Conservation (phyloP, 306 rosid genomes). For the Castanea crenata region DNA sequence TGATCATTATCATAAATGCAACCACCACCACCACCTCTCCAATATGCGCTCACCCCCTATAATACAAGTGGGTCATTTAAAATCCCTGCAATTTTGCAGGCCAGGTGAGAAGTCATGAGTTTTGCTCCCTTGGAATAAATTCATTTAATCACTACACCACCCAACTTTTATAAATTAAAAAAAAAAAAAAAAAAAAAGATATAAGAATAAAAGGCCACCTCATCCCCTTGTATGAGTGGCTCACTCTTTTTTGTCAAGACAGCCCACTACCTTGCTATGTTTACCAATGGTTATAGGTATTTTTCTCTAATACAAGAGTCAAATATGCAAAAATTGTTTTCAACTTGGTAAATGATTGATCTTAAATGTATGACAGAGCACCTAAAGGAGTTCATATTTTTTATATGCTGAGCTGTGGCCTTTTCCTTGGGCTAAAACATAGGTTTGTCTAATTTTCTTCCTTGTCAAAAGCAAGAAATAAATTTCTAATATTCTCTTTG, state of each 20-base stretch:
- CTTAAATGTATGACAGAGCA: conserved; percentile 5
- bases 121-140: conserved; percentile 21
- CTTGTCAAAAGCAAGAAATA: conserved; percentile 39
- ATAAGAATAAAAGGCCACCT: conserved; percentile 20
- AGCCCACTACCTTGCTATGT: background rate
- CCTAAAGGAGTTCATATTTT: background rate
- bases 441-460: conserved; percentile 21
- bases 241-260: background rate
- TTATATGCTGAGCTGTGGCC: conserved; percentile 3
- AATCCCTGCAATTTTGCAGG: background rate
- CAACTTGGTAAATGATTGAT: conserved; percentile 17
- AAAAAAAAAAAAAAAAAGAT: background rate
- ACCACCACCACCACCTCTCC: conserved; percentile 1
- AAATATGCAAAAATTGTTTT: conserved; percentile 6
- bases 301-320: conserved; percentile 16
- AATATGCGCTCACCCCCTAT: conserved; percentile 17
- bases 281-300: background rate
- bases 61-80: background rate
- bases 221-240: background rate
- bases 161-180: conserved; percentile 9
- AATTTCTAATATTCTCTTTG: conserved; percentile 32
- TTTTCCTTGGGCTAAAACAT: background rate
- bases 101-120: conserved; percentile 15
- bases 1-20: conserved; percentile 15
- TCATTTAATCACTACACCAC: conserved; percentile 23